These are phyloP conservation scores for Glycine soja DNA, from an alignment of 306 rosid species.

Conservation along the genomic window DNA sequence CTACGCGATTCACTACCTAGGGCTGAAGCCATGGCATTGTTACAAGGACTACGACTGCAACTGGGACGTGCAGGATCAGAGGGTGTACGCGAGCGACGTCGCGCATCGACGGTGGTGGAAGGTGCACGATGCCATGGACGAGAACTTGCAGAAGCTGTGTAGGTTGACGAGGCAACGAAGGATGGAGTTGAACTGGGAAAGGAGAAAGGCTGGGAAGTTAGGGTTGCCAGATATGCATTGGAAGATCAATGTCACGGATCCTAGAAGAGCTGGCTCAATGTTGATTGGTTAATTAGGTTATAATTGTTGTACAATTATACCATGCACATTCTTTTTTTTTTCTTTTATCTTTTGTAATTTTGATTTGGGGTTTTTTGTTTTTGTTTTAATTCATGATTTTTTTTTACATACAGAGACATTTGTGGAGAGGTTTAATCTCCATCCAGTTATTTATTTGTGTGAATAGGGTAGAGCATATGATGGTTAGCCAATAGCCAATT, in stretches of 20 bases:
- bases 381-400: neutral
- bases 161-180: slow-evolving; percentile 67
- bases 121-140: slow-evolving; percentile 69
- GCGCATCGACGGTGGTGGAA: slow-evolving; percentile 92
- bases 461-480: neutral
- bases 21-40: slow-evolving; percentile 90
- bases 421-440: neutral
- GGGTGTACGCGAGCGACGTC: slow-evolving; percentile 89
- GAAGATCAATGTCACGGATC: slow-evolving; percentile 82
- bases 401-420: neutral
- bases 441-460: slow-evolving; percentile 38
- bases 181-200: slow-evolving; percentile 83
- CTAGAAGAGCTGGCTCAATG: slow-evolving; percentile 67
- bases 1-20: slow-evolving; percentile 80
- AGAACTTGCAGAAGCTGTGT: slow-evolving; percentile 65
- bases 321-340: neutral
- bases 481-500: neutral
- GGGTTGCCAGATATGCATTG: slow-evolving; percentile 69
- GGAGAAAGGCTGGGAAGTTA: slow-evolving; percentile 55
- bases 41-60: slow-evolving; percentile 95
- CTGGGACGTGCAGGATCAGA: slow-evolving; percentile 73
- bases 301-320: neutral
- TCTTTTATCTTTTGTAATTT: neutral
- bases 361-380: neutral
- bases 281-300: slow-evolving; percentile 48